phyloP scores from a whole-genome alignment of 331 rosid species.

The Stylosanthes scabra region DNA sequence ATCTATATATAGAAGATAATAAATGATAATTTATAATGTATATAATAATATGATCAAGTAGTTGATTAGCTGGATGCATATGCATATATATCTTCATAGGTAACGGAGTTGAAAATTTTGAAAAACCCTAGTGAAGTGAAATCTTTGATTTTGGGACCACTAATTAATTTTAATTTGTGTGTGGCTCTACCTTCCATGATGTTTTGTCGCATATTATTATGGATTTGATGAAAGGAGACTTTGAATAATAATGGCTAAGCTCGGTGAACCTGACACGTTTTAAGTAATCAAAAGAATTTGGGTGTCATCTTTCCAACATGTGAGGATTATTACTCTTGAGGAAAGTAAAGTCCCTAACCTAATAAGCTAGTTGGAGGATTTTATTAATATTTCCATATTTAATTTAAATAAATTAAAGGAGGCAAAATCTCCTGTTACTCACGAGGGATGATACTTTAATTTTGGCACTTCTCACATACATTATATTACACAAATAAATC shows the following conservation, averaged over 20 bases:
- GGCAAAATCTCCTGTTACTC: too few relatives aligned
- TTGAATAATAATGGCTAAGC: not conserved
- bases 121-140: constrained; percentile 34
- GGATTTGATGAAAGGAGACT: not conserved
- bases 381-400: too few relatives aligned
- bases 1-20: too few relatives aligned
- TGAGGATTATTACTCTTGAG: not conserved
- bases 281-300: constrained; percentile 24
- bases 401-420: too few relatives aligned
- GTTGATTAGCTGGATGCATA: constrained; percentile 1
- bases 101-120: constrained; percentile 19
- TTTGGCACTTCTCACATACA: too few relatives aligned
- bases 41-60: not conserved
- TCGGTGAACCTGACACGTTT: constrained; percentile 25
- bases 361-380: too few relatives aligned
- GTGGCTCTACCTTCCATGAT: constrained; percentile 33
- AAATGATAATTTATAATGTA: too few relatives aligned
- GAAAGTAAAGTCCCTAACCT: not conserved
- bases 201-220: constrained; percentile 30
- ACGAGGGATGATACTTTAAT: too few relatives aligned
- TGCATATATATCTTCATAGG: not conserved
- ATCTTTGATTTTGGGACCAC: constrained; percentile 28
- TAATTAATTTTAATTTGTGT: not conserved
- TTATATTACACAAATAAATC: too few relatives aligned
- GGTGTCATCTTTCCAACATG: constrained; percentile 14